phyloP scores from a whole-genome alignment of 192 early-diverging fungal genomes.

The Allomyces javanicus region DNA sequence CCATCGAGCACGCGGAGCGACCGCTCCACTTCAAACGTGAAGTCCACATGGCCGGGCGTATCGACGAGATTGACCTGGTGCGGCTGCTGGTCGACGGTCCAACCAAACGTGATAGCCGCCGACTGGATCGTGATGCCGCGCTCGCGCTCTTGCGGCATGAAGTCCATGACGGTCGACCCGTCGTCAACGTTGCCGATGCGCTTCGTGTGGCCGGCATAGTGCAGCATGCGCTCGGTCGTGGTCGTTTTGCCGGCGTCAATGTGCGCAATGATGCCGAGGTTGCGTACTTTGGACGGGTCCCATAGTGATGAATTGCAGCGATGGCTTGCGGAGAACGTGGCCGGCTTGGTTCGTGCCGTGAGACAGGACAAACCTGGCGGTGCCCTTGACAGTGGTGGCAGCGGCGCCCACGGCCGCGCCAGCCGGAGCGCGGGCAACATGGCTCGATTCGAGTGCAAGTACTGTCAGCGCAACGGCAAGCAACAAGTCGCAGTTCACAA shows the following conservation, averaged over 20 bases:
- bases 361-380: too few species aligned
- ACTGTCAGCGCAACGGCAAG: too few species aligned
- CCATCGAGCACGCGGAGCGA: slow-evolving; percentile 83
- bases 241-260: slow-evolving; percentile 97
- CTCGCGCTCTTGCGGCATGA: slow-evolving; percentile 64
- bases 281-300: slow-evolving; percentile 25
- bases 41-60: slow-evolving; percentile 90
- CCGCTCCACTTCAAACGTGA: slow-evolving; percentile 88
- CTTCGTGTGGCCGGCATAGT: slow-evolving; percentile 78
- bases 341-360: too few species aligned
- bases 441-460: too few species aligned
- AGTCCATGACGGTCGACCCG: slow-evolving; percentile 91
- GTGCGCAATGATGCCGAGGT: slow-evolving; percentile 90
- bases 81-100: slow-evolving; percentile 32
- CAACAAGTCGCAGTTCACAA: too few species aligned
- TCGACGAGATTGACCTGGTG: slow-evolving; percentile 82
- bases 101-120: slow-evolving; percentile 70
- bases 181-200: slow-evolving; percentile 76
- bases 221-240: slow-evolving; percentile 93
- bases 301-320: too few species aligned
- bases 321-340: too few species aligned
- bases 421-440: too few species aligned
- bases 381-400: too few species aligned
- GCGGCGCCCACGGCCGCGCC: too few species aligned
- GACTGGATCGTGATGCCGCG: slow-evolving; percentile 88